A percentile compares a stretch with the other conserved stretches of the same genome.
Evolutionary conservation across 495 filamentous ascomycete species (phyloP).

Genomic region (Podospora australis): DNA sequence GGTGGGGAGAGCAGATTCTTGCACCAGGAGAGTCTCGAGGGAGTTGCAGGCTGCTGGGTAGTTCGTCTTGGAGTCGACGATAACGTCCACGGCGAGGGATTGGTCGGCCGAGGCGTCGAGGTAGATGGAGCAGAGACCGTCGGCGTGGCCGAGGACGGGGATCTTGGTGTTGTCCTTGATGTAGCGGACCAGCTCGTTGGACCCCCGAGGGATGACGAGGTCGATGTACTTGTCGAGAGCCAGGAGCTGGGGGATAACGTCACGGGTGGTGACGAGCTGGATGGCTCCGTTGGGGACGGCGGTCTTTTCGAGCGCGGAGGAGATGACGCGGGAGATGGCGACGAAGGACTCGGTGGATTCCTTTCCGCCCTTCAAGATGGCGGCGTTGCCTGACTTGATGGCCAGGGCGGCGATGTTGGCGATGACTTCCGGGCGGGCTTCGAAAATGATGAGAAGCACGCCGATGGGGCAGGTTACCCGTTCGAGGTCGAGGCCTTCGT

Average conservation of each 20-base stretch:
- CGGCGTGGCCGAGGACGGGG: constrained; percentile 92
- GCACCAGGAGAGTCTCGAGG: constrained; percentile 81
- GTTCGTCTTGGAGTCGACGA: constrained; percentile 85
- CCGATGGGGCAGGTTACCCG: constrained; percentile 90
- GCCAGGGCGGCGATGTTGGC: constrained; percentile 97
- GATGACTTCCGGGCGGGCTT: constrained; percentile 96
- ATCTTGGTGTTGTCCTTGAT: constrained; percentile 89
- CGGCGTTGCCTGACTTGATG: constrained; percentile 95
- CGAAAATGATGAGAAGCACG: constrained; percentile 94
- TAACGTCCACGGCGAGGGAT: constrained; percentile 64
- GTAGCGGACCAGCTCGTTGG: constrained; percentile 85
- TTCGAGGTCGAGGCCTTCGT: constrained; percentile 78
- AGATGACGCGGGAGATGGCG: constrained; percentile 81
- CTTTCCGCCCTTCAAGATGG: constrained; percentile 95
- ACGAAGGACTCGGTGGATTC: constrained; percentile 91
- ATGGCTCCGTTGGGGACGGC: constrained; percentile 77
- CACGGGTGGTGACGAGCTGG: constrained; percentile 87
- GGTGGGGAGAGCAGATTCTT: constrained; percentile 60
- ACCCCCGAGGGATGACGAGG: constrained; percentile 88
- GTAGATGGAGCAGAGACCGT: constrained; percentile 88
- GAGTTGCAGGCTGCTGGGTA: constrained; percentile 98
- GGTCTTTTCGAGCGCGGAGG: constrained; percentile 66
- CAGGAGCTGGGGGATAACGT: constrained; percentile 78
- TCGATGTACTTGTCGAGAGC: constrained; percentile 81
- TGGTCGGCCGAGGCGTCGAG: constrained; percentile 72